A percentile compares a stretch with the other conserved stretches of the same genome.
These are phyloP conservation scores for Lupinus albus DNA, from an alignment of 306 rosid genomes.

Conservation along the genomic window DNA sequence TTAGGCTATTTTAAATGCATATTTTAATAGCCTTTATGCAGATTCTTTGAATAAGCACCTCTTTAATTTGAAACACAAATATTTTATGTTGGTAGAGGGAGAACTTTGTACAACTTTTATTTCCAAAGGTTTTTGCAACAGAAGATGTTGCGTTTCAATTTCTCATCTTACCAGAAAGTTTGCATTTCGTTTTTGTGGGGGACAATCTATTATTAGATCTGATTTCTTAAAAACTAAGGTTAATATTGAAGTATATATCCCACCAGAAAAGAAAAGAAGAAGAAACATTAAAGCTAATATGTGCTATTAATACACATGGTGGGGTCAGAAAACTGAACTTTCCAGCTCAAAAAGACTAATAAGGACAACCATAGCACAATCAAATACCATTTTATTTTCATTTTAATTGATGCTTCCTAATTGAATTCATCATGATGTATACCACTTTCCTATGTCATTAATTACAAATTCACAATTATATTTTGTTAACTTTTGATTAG, in stretches of 20 bases:
- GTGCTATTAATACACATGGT: slow-evolving; percentile 45
- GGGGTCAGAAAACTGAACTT: slow-evolving; percentile 45
- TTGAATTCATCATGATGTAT: no score
- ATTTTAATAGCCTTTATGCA: no score
- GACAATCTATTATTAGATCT: neutral
- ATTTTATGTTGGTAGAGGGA: no score
- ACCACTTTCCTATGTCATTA: no score
- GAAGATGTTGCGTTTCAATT: neutral
- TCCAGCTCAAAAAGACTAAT: slow-evolving; percentile 52
- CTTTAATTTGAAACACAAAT: neutral
- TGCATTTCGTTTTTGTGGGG: neutral
- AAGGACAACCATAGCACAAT: slow-evolving; percentile 21
- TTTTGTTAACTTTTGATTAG: no score
- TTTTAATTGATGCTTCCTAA: no score
- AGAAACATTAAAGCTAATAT: neutral
- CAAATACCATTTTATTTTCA: slow-evolving; percentile 2
- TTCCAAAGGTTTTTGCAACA: neutral
- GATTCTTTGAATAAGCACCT: no score
- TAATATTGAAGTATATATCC: neutral
- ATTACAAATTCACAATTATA: no score
- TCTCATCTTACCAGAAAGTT: neutral
- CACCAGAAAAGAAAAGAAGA: neutral
- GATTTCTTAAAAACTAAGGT: neutral
- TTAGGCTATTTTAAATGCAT: no score
- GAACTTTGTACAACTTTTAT: neutral